Evolutionary conservation across 192 early-diverging fungal species (phyloP).

Genomic region (Glomus cerebriforme): DNA sequence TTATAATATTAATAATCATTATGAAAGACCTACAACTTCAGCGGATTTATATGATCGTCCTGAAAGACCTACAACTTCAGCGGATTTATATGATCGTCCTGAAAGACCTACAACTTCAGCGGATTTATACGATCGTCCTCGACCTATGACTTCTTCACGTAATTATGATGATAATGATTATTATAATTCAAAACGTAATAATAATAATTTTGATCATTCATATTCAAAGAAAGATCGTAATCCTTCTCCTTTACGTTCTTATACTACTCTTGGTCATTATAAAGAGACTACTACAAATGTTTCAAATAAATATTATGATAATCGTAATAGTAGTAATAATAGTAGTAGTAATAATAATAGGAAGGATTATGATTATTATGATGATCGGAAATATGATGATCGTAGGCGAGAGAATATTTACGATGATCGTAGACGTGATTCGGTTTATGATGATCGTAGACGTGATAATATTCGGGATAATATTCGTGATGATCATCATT

Average conservation of each 20-base stretch:
- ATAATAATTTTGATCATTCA: neutral
- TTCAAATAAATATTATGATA: conserved; percentile 1
- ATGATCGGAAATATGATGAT: neutral
- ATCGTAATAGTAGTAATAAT: neutral
- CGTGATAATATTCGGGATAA: neutral
- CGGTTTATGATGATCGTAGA: neutral
- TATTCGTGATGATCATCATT: too few relatives aligned
- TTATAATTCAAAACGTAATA: neutral
- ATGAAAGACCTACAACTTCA: neutral
- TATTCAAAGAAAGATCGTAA: neutral
- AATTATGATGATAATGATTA: neutral
- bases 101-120: neutral
- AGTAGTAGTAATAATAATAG: neutral
- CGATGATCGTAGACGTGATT: neutral
- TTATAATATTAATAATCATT: too few relatives aligned
- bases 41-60: neutral
- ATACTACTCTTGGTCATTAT: neutral
- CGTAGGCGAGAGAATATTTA: neutral
- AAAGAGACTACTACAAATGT: too few relatives aligned
- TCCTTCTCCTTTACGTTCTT: neutral
- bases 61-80: neutral
- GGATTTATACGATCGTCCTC: neutral
- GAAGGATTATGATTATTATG: neutral
- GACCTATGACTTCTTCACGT: neutral
- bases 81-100: too few relatives aligned